Evolutionary conservation across 1,284 basidiomycete species (phyloP), one percentile per base, ranked within the genome.

Genomic region (Moesziomyces parantarcticus): DNA sequence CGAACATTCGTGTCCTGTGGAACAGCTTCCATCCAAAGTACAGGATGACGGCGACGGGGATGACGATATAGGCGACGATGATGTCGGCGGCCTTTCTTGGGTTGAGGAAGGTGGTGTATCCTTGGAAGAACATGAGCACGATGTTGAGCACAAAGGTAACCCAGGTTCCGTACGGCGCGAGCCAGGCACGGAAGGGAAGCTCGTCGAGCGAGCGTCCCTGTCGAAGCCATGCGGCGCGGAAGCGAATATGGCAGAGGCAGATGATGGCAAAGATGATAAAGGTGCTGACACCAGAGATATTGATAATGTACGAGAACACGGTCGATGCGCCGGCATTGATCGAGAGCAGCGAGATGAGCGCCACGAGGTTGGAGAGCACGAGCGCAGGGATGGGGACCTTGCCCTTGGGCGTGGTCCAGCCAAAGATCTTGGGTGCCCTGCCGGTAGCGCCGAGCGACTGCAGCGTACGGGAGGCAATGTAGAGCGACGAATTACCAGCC

Each of bases 11-110:
- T 16, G 85, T 82, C 74, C 85, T 87, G 77, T 88, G 88, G 76
- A 79, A 72, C 54, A 87, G 70, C 75, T 88, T 88, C 57, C 89
- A 87, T 3, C 85, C 88, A 41, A 88, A 13, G 83, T 91, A 95
- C 44, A 94, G 81, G 51, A 92, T 65, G n/a, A 91, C 90, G 88
- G 93, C 94, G 41, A 91, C 71, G 11, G 84, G 84, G 46, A 94
- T 85, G 26, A 92, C 91, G 36, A 94, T 81, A 83, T 94, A 94
- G 78, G 89, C 90, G 36, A 91, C 91, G 43, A 93, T 85, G 26
- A 96, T 6, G 92, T 97, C 85, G 96, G 67, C 65, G 5, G 63
- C 58, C 45, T 64, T 62, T 45, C 71, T 76, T 18, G 65, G 65
- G 36, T 50, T 67, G 10, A 69, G 51, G 55, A 75, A 67, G 20